Evolutionary conservation across 306 rosid species (phyloP), one percentile per base, ranked within the genome.

Genomic region (Canavalia gladiata): DNA sequence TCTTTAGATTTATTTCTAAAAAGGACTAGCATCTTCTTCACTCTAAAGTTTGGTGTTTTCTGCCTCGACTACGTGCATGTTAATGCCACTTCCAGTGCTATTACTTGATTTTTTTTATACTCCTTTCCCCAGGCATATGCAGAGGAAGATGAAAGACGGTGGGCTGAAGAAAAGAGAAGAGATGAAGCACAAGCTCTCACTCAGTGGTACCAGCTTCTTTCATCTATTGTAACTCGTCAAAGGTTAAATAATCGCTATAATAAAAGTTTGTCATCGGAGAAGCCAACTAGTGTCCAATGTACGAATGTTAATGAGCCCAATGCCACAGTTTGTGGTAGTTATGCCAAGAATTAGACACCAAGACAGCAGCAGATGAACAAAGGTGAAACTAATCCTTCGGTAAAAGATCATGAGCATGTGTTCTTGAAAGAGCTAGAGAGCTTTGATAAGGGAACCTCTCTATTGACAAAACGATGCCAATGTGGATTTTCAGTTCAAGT

Each of bases 141-240:
- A 47, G 99, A 91, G 90, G 97, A 90, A 81, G 91, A 85, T 42
- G 94, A 90, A 78, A 90, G 86, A 85, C 84, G 90, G 35, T 86
- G 85, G 54, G 93, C 88, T 35, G 90, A 89, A 71, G 99, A 95
- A 79, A 95, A 87, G 87, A 93, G 80, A 87, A 86, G 64, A 75
- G 86, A 88, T 37, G 97, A 95, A 88, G 76, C 75, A 30, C 89
- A 89, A 85, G 97, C 95, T 65, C 87, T 89, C 42, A 81, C 86
- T 39, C 90, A 91, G 67, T 95, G 99, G 97, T 93, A 95, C 88
- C 97, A 95, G 88, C 97, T 95, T 83, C 92, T 95, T 74, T 95
- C 92, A 4, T 95, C 97, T 2, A 77, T 93, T 63, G 80, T 93
- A 77, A 95, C 95, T 79, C 94, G 97, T 68, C 94, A 95, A 84